Conservation (phyloP, 2,329 filamentous ascomycete genomes). For the Colletotrichum scovillei region DNA sequence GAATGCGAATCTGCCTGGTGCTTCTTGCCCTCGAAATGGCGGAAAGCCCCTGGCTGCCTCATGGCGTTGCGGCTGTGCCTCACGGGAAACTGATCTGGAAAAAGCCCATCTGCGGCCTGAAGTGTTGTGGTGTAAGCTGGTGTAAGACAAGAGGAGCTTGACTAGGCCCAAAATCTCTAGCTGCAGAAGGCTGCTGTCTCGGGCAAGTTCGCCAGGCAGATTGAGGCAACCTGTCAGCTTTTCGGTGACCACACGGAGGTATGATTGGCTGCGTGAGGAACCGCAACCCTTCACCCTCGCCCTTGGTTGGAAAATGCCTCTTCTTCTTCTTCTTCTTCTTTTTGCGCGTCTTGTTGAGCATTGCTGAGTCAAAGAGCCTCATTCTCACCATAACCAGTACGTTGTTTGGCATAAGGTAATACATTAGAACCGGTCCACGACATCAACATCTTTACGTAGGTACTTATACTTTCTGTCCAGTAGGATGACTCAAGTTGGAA, state of each 20-base stretch:
- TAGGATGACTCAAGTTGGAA: no score
- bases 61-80: background rate
- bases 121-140: no score
- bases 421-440: background rate
- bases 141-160: background rate
- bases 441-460: background rate
- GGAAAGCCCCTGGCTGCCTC: background rate
- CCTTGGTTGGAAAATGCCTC: background rate
- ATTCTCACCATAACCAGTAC: background rate
- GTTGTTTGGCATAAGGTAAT: background rate
- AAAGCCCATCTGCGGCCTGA: background rate
- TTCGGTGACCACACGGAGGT: background rate
- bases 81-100: background rate
- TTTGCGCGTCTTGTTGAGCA: background rate
- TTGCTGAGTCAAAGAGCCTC: background rate
- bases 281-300: background rate
- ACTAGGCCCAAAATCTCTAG: background rate
- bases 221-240: background rate
- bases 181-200: background rate
- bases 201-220: background rate
- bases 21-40: no score
- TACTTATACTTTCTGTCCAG: background rate
- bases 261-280: background rate
- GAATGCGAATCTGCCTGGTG: background rate
- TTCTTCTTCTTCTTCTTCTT: background rate